phyloP scores from a whole-genome alignment of 805 yeast species.

The Ogataea henricii region DNA sequence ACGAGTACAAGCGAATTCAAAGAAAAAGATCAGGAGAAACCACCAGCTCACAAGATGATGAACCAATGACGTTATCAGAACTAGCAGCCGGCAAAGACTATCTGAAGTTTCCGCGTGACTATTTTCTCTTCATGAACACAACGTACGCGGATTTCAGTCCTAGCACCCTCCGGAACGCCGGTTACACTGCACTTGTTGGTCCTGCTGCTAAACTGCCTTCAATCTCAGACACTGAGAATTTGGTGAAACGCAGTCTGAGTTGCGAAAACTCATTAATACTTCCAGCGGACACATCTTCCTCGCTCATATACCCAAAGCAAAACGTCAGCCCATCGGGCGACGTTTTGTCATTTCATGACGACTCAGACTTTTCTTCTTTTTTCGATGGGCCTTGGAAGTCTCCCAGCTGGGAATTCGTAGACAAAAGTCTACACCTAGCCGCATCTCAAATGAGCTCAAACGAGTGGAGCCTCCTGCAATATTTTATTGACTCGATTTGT shows the following conservation, averaged over 20 bases:
- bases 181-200: neutral
- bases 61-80: constrained; percentile 1
- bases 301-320: too few species aligned
- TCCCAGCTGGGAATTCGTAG: neutral
- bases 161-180: neutral
- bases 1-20: constrained; percentile 18
- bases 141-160: constrained; percentile 6
- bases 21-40: neutral
- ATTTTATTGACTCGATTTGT: constrained; percentile 38
- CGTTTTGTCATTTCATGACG: too few species aligned
- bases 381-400: neutral
- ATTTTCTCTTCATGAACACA: constrained; percentile 5
- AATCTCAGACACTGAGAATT: neutral
- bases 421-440: neutral
- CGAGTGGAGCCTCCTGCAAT: constrained; percentile 32
- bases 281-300: too few species aligned
- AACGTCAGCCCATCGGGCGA: too few species aligned
- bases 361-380: neutral
- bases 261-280: too few species aligned
- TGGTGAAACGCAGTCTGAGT: too few species aligned
- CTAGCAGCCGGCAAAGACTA: neutral
- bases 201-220: neutral
- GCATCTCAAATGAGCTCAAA: constrained; percentile 9
- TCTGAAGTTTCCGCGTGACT: neutral
- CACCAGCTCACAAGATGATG: neutral